Percentiles rank a stretch among this genome's conserved stretches.
These are phyloP conservation scores for Rhodosorus marinus DNA, from an alignment of 23 red algal species.

Conservation along the genomic window DNA sequence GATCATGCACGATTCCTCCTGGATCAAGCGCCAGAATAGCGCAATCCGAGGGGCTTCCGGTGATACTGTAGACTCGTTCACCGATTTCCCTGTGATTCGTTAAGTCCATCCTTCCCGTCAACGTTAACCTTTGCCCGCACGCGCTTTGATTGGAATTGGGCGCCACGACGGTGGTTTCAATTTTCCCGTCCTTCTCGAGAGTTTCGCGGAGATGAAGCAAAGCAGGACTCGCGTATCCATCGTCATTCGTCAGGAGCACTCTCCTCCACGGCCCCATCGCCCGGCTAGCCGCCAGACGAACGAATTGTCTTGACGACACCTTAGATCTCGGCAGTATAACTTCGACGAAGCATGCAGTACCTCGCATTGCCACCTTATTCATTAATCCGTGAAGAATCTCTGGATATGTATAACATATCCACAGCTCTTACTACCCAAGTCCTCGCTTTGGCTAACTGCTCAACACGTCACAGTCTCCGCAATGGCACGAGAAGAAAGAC, in stretches of 20 bases:
- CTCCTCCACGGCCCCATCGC: no score
- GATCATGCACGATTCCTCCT: slow-evolving; percentile 14
- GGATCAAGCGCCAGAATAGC: slow-evolving; percentile 63
- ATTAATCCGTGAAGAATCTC: no score
- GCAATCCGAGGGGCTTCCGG: slow-evolving; percentile 78
- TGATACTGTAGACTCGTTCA: slow-evolving; percentile 45
- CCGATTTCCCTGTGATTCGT: slow-evolving; percentile 1
- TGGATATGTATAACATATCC: no score
- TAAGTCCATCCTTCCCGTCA: slow-evolving; percentile 12
- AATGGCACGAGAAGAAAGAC: no score
- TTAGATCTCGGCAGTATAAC: no score
- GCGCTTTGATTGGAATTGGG: slow-evolving; percentile 69
- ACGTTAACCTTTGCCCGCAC: slow-evolving; percentile 70
- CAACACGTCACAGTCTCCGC: no score
- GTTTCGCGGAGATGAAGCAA: slow-evolving; percentile 28
- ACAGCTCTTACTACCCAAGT: no score
- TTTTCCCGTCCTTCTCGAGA: neutral
- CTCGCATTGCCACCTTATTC: no score
- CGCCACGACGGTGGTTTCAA: slow-evolving; percentile 63
- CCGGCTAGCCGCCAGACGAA: no score
- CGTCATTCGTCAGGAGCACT: slow-evolving; percentile 92
- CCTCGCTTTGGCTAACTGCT: no score
- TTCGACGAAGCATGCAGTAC: no score
- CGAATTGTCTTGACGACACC: no score
- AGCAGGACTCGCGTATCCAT: slow-evolving; percentile 53